These are phyloP conservation scores for Saccharomyces hybrid DNA, from an alignment of 1,139 yeast genomes.

Conservation along the genomic window DNA sequence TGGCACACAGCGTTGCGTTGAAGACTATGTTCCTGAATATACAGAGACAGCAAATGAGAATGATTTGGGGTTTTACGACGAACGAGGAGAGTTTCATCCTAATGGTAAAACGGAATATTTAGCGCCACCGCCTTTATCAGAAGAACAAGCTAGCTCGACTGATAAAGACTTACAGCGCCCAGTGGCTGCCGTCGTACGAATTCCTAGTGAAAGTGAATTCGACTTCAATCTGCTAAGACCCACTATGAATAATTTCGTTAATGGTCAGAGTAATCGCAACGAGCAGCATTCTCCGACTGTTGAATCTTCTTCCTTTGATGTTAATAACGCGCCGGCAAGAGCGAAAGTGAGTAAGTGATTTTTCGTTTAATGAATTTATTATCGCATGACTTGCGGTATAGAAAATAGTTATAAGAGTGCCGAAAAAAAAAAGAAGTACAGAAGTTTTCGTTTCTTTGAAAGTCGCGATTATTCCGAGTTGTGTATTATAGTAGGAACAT, in stretches of 20 bases:
- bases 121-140: constrained; percentile 20
- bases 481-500: background rate
- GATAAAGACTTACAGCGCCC: constrained; percentile 7
- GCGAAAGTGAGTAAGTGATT: background rate
- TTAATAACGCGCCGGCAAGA: background rate
- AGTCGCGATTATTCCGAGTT: background rate
- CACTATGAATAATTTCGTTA: background rate
- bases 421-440: background rate
- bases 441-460: background rate
- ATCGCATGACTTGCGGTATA: background rate
- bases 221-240: constrained; percentile 4
- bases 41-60: constrained; percentile 55
- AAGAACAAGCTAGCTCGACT: constrained; percentile 7
- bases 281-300: background rate
- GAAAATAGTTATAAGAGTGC: background rate
- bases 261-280: background rate
- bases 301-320: background rate
- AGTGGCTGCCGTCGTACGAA: constrained; percentile 11
- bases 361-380: background rate
- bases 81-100: constrained; percentile 47
- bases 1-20: constrained; percentile 35
- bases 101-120: constrained; percentile 20
- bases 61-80: constrained; percentile 77
- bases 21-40: constrained; percentile 54
- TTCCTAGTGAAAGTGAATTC: constrained; percentile 3